Base-by-base conservation (phyloP, 2,329 filamentous ascomycete genomes). In the Chalaropsis thielavioides region DNA sequence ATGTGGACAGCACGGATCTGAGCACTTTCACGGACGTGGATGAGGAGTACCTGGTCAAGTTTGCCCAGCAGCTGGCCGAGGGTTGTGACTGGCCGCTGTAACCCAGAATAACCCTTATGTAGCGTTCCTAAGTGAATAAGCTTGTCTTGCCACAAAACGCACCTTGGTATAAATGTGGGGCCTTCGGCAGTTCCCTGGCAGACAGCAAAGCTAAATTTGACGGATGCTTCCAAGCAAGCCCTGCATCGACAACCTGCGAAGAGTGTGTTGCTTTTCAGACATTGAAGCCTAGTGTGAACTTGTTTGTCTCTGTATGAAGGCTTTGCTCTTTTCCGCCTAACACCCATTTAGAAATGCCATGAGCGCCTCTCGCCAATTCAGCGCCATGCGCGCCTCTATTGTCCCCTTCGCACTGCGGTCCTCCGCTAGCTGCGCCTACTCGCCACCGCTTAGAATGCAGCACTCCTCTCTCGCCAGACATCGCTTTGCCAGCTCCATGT, bases 11-110 rank as follows among this genome's bases (percentile, higher is more conserved):
- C 71, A 83, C 85, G 0, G 82, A 80, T 43, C 69, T 81, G 63
- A 74, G 80, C 15, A 88, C 88, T 0, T 92, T 92, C 69, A 83
- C 89, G 69, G 78, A 83, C 67, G 80, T 85, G 56, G 89, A 94
- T 72, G 79, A 80, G 74, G 73, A 72, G 67, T 82, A 82, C 69
- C 73, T 94, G 67, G 88, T 92, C 74, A 76, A 82, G 70, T 74
- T 92, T 70, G 87, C 86, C 0, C 75, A 70, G 15, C 69, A 90
- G 65, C 72, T 90, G 31, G 80, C 76, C 0, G 76, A 73, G 67
- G 79, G 80, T 63, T 89, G 87, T 72, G 84, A 89, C 73, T 91
- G 87, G 85, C 54, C 54, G 15, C n/a, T 4, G 24, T 51, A 54
- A 65, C 22, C 67, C 56, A 43, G 62, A 41, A 40, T 40, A 17